Evolutionary conservation across 176 grass and related monocot genomes (phyloP), one percentile per base, ranked within the genome.

Genomic region (Echinochloa phyllopogon): DNA sequence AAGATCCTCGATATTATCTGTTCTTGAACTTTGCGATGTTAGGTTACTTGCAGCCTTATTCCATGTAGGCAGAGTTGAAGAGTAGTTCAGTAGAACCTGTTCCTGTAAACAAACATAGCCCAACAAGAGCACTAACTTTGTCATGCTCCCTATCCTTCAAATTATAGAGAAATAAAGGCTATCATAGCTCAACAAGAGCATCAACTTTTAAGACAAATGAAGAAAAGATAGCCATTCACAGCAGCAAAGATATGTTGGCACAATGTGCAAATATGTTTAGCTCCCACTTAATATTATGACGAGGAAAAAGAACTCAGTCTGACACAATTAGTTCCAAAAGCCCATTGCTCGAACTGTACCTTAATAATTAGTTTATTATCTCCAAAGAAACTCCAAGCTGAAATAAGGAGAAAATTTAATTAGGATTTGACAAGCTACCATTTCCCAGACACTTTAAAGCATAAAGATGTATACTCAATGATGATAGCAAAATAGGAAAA

Each of bases 341-440:
- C 3, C 4, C 14, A 11, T 20, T 45, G 41, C 41, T 57, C 10
- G 43, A 23, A 38, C n/a, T 64, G 55, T 89, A 89, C 95, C 92
- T 94, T 93, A 73, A 86, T 72, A 42, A 86, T 80, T 70, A 94
- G 75, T 29, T 79, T 79, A 77, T 78, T 88, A 36, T 70, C 49
- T 23, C 87, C 69, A 85, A 98, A 98, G 69, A 93, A 98, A 85
- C 89, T 85, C 86, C 92, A 98, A 83, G 42, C 95, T 98, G 90
- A 89, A 91, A 86, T 74, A 80, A 69, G 63, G 16, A 81, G 18
- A 39, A 69, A 86, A 27, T 17, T 91, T 63, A 69, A 55, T 37
- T 36, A 90, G 16, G 49, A 87, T 71, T 18, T 27, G 44, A 80
- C 13, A 79, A 65, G 38, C 47, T 52, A 77, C 55, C 64, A 50